These are phyloP conservation scores for Bathelium albidoporum DNA, from an alignment of 495 filamentous ascomycete genomes.

Conservation along the genomic window DNA sequence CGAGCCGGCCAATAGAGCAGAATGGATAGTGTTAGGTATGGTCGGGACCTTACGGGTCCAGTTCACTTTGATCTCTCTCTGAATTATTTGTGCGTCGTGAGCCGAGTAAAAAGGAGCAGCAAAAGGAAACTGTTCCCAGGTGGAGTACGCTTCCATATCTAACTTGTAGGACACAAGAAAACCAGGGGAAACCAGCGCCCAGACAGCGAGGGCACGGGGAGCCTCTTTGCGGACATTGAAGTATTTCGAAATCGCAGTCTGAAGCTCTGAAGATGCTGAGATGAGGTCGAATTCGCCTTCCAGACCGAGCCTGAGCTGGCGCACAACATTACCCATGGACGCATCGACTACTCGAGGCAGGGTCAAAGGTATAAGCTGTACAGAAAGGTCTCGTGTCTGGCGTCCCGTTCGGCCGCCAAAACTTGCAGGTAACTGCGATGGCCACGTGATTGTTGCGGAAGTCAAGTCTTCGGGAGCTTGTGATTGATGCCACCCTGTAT, in stretches of 20 bases:
- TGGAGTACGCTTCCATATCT: too few species aligned
- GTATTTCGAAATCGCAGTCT: constrained; percentile 50
- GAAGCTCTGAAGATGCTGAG: constrained; percentile 69
- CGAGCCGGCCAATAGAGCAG: constrained; percentile 39
- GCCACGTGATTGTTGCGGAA: neutral
- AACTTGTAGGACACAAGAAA: too few species aligned
- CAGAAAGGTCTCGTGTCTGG: constrained; percentile 21
- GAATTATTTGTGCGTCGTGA: too few species aligned
- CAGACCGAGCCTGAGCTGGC: too few species aligned
- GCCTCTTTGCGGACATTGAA: constrained; percentile 39
- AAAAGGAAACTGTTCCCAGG: too few species aligned
- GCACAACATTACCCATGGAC: constrained; percentile 75
- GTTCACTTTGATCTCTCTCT: constrained; percentile 13
- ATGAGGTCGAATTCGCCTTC: constrained; percentile 34
- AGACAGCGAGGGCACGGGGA: constrained; percentile 51
- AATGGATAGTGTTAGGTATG: constrained; percentile 18
- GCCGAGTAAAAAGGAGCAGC: too few species aligned
- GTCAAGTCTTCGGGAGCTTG: neutral
- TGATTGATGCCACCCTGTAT: neutral
- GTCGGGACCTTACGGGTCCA: constrained; percentile 8
- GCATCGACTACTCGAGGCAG: constrained; percentile 50
- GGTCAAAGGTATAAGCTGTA: constrained; percentile 57
- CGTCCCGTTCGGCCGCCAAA: constrained; percentile 17
- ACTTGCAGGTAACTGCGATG: constrained; percentile 11
- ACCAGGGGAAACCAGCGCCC: constrained; percentile 63